A percentile compares a stretch with the other conserved stretches of the same genome.
Evolutionary conservation across 148 eudicot species (phyloP).

Genomic region (Amaranthus palmeri): DNA sequence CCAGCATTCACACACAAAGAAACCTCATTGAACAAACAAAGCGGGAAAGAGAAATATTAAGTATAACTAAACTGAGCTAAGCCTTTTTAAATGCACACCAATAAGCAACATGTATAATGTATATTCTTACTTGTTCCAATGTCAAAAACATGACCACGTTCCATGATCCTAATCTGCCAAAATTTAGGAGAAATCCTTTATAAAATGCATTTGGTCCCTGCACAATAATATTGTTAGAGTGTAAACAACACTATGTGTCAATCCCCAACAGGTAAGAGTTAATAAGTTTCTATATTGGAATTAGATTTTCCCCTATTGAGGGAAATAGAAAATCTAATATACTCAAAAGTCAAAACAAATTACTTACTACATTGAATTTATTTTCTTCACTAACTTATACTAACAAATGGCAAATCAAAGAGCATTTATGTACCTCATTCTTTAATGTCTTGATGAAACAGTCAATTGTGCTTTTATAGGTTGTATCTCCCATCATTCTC

Average conservation of each 20-base stretch:
- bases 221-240: constrained; percentile 14
- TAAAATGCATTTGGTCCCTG: constrained; percentile 89
- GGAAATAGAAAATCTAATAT: background rate
- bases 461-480: constrained; percentile 60
- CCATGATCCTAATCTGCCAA: constrained; percentile 79
- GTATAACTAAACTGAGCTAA: background rate
- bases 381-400: background rate
- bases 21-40: background rate
- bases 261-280: background rate
- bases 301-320: background rate
- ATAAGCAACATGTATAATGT: background rate
- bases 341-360: background rate
- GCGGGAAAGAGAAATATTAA: background rate
- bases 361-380: background rate
- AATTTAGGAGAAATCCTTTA: constrained; percentile 83
- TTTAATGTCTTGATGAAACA: constrained; percentile 74
- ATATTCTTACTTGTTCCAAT: constrained; percentile 65
- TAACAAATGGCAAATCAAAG: background rate
- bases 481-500: constrained; percentile 88
- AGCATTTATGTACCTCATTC: constrained; percentile 44
- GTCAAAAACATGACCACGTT: constrained; percentile 84
- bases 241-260: constrained; percentile 2
- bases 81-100: background rate
- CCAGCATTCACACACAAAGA: background rate
- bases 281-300: background rate